These are phyloP conservation scores for Drosera capensis DNA, from an alignment of 148 eudicot genomes.

Conservation along the genomic window DNA sequence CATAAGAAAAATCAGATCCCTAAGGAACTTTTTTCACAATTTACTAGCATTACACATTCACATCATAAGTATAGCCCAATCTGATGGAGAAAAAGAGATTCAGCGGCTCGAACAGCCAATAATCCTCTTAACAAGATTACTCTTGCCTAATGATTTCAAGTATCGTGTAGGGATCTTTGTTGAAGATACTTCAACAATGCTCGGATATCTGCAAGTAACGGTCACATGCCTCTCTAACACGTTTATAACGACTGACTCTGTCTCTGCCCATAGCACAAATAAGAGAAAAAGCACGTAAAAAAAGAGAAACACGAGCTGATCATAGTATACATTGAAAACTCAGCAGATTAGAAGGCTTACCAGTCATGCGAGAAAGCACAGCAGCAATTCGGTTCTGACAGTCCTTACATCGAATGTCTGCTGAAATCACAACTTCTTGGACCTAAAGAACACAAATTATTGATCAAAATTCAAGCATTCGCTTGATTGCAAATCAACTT, in stretches of 20 bases:
- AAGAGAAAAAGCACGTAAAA: not conserved
- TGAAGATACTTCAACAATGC: slow-evolving; percentile 3
- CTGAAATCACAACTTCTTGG: slow-evolving; percentile 54
- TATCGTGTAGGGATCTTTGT: slow-evolving; percentile 4
- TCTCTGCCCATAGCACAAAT: slow-evolving; percentile 21
- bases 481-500: too few species aligned
- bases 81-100: too few species aligned
- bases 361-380: slow-evolving; percentile 31
- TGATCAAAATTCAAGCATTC: not conserved
- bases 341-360: slow-evolving; percentile 12
- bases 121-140: slow-evolving; percentile 20
- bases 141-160: slow-evolving; percentile 10
- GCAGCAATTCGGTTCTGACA: slow-evolving; percentile 38
- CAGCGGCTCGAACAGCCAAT: slow-evolving; percentile 17
- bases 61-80: too few species aligned
- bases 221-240: slow-evolving; percentile 49
- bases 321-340: not conserved
- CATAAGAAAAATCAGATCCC: too few species aligned
- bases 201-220: slow-evolving; percentile 23
- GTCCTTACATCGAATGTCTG: slow-evolving; percentile 31
- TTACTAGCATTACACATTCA: too few species aligned
- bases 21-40: too few species aligned
- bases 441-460: slow-evolving; percentile 14
- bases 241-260: slow-evolving; percentile 36
- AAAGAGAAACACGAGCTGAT: too few species aligned